These are phyloP conservation scores for Sclerotinia spermophila DNA, from an alignment of 2,329 filamentous ascomycete genomes.

Conservation along the genomic window DNA sequence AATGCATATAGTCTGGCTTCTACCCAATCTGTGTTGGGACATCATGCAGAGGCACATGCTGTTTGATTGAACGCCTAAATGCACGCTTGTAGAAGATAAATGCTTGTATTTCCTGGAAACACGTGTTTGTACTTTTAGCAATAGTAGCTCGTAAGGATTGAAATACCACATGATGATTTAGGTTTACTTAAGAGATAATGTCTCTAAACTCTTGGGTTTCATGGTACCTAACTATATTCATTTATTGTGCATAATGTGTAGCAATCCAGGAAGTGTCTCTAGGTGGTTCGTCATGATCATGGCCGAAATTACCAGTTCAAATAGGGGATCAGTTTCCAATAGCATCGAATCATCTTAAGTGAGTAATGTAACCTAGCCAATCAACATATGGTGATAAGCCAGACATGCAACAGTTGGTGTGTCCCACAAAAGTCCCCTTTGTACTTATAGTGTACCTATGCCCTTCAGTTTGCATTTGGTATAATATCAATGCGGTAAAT, in stretches of 20 bases:
- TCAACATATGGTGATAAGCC: background rate
- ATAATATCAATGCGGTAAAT: background rate
- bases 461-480: background rate
- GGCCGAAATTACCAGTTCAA: background rate
- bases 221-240: background rate
- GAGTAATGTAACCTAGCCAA: background rate
- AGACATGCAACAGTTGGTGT: background rate
- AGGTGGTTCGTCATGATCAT: background rate
- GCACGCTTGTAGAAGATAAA: background rate
- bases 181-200: background rate
- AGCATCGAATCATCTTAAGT: background rate
- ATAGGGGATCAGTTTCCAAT: background rate
- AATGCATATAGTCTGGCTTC: slow-evolving; percentile 42
- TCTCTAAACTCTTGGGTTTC: background rate
- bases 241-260: background rate
- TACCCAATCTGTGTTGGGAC: slow-evolving; percentile 29
- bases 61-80: background rate
- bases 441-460: background rate
- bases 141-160: background rate
- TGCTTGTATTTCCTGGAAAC: background rate
- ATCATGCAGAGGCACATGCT: background rate
- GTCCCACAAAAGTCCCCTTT: background rate
- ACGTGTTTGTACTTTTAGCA: background rate
- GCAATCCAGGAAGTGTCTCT: background rate
- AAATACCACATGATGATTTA: background rate